A percentile compares a stretch with the other conserved stretches of the same genome.
These are phyloP conservation scores for Penicillium sp. DNA, from an alignment of 2,329 filamentous ascomycete genomes.

Conservation along the genomic window DNA sequence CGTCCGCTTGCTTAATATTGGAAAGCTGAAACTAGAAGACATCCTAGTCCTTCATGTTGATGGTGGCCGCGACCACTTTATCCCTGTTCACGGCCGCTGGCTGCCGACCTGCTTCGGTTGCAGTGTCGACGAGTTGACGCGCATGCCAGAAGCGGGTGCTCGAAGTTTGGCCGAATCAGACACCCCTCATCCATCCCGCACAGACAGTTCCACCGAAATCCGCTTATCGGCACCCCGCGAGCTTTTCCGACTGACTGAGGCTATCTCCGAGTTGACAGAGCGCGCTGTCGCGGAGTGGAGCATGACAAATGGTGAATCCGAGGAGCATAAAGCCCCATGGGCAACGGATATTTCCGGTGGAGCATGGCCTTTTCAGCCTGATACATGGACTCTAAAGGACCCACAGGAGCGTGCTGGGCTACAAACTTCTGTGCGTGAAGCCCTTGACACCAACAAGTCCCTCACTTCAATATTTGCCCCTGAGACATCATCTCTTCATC, in stretches of 20 bases:
- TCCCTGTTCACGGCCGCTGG: constrained; percentile 77
- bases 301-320: constrained; percentile 50
- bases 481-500: constrained; percentile 62
- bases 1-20: constrained; percentile 69
- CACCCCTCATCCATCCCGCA: constrained; percentile 30
- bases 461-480: constrained; percentile 61
- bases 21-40: constrained; percentile 67
- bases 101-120: constrained; percentile 77
- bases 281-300: constrained; percentile 61
- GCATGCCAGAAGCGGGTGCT: constrained; percentile 73
- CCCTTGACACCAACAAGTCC: constrained; percentile 67
- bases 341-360: constrained; percentile 40
- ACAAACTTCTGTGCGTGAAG: constrained; percentile 53
- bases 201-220: constrained; percentile 37
- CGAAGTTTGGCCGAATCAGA: constrained; percentile 57
- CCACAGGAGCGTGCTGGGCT: constrained; percentile 43
- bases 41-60: constrained; percentile 81
- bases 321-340: constrained; percentile 49
- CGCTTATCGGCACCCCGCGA: constrained; percentile 81
- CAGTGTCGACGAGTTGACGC: constrained; percentile 83
- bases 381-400: constrained; percentile 48
- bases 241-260: constrained; percentile 83
- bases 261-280: constrained; percentile 61
- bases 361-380: constrained; percentile 59
- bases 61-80: constrained; percentile 85